A percentile compares a stretch with the other conserved stretches of the same genome.
These are phyloP conservation scores for Stachybotrys chartarum DNA, from an alignment of 2,329 filamentous ascomycete genomes.

Conservation along the genomic window DNA sequence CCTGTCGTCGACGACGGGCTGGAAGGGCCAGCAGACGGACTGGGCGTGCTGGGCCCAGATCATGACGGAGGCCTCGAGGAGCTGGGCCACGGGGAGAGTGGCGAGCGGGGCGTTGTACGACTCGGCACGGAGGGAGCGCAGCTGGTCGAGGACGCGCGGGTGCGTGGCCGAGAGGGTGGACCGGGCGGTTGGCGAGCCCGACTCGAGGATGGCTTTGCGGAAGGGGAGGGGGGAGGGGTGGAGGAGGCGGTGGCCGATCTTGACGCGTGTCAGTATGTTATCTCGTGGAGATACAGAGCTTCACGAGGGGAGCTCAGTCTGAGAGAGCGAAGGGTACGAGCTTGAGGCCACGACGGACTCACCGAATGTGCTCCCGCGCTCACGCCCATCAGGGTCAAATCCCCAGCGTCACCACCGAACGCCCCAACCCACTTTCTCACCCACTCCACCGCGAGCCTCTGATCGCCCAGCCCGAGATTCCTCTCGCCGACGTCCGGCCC, in stretches of 20 bases:
- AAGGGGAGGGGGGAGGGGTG: constrained; percentile 38
- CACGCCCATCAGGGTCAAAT: constrained; percentile 54
- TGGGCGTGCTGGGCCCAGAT: constrained; percentile 37
- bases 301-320: too few relatives aligned
- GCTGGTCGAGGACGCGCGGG: constrained; percentile 48
- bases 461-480: constrained; percentile 60
- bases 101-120: constrained; percentile 22
- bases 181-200: constrained; percentile 47
- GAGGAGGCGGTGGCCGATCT: constrained; percentile 64
- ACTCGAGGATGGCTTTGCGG: constrained; percentile 48
- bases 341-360: constrained; percentile 6
- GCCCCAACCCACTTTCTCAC: constrained; percentile 49
- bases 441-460: constrained; percentile 52
- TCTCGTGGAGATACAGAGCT: background rate
- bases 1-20: constrained; percentile 49
- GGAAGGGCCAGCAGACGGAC: constrained; percentile 55
- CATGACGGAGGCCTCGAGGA: constrained; percentile 38
- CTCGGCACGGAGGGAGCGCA: constrained; percentile 17
- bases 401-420: constrained; percentile 52
- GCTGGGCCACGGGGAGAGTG: constrained; percentile 37
- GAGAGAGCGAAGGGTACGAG: too few relatives aligned
- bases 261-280: background rate
- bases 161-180: constrained; percentile 47
- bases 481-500: constrained; percentile 44
- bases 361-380: constrained; percentile 58